Evolutionary conservation across 179 eudicot genomes (phyloP), one percentile per base, ranked within the genome.

Genomic region (Nepenthes alata): DNA sequence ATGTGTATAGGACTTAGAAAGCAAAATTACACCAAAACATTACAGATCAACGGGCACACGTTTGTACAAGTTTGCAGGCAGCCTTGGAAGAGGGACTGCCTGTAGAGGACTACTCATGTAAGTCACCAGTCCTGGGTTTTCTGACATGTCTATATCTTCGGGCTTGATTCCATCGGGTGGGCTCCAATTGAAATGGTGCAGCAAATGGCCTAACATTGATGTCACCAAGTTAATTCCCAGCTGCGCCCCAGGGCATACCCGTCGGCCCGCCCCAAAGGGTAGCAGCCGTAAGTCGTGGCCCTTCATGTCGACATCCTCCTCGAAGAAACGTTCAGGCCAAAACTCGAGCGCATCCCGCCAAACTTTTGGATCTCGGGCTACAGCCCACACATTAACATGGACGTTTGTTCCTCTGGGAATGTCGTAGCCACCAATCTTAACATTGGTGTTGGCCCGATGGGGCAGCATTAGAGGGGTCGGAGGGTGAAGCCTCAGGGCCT

Each of bases 401-500:
- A 86, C 81, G 13, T 69, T 80, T 0, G 90, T 47, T 1, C 86
- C 90, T 69, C 84, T 89, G 1, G 96, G 96, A 64, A 89, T 64
- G 62, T 84, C 90, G 35, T 83, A 84, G 13, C 94, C 90, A 2
- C 88, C 88, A 8, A 89, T 69, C 69, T 86, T 84, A 67, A 85
- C 89, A 41, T 82, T 66, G 64, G 88, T 63, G 14, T 75, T 84
- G 34, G 96, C 94, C 63, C 65, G 69, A 57, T 84, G 94, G 12
- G 94, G 94, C 58, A 88, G 76, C 90, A 84, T 86, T 5, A 88
- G 71, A 12, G 96, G 94, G 68, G 94, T 84, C 6, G 96, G 90
- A 2, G 96, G 96, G 83, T 89, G 96, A 59, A 89, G 66, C 67
- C 96, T 74, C 35, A 89, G 44, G 57, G 87, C 80, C 75, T 89